Evolutionary conservation across 805 yeast species (phyloP), one percentile per base, ranked within the genome.

Genomic region (Priceomyces medius): DNA sequence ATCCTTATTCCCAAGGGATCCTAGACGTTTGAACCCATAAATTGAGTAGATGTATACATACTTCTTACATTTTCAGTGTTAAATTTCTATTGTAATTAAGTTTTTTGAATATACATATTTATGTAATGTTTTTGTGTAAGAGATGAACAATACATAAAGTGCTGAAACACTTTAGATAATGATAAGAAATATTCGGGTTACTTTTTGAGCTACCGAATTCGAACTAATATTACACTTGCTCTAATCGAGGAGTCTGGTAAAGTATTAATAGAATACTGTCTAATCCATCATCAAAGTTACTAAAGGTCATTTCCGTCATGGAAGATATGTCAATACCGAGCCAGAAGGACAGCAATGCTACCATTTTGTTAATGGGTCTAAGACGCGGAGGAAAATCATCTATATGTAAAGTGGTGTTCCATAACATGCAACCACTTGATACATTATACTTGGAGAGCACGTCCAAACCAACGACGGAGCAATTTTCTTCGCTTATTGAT

Each of bases 1-100:
- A n/a, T 85, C 96, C 9, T 73, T 91, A 63, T 93, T 93, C 93
- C 99, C 99, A 63, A 86, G 99, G 75, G 99, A 93, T 68, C 99
- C 99, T 51, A 83, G 72, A 66, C 83, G 99, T 73, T 74, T 93
- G 59, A 81, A 86, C 63, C 99, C 99, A 75, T 85, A 37, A 29
- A 24, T n/a, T n/a, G n/a, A n/a, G n/a, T n/a, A n/a, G n/a, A n/a
- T n/a, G n/a, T n/a, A n/a, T n/a, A n/a, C n/a, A n/a, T n/a, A n/a
- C n/a, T n/a, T n/a, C n/a, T n/a, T n/a, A n/a, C n/a, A n/a, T n/a
- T n/a, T n/a, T n/a, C n/a, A n/a, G n/a, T n/a, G n/a, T n/a, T n/a
- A n/a, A n/a, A n/a, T n/a, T n/a, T n/a, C n/a, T n/a, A n/a, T n/a
- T n/a, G n/a, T n/a, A n/a, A n/a, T n/a, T n/a, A n/a, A n/a, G n/a